Evolutionary conservation across 1,139 yeast species (phyloP), one percentile per base, ranked within the genome.

Genomic region (Martiniozyma asiatica): DNA sequence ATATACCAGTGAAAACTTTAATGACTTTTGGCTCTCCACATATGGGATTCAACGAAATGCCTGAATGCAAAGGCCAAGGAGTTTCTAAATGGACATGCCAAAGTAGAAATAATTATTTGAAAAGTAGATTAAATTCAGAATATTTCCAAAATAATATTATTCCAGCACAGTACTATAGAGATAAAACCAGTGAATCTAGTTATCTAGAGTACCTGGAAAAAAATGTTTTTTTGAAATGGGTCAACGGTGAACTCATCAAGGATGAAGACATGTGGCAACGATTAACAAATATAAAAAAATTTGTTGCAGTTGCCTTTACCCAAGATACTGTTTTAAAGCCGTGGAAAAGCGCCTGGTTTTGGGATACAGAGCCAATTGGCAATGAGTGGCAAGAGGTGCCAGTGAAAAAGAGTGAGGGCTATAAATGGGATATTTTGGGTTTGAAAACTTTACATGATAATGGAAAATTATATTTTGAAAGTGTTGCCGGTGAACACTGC

Each of bases 21-120:
- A 58, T 80, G 11, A 76, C 93, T 0, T 79, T 77, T 55, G 94
- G 94, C 0, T 73, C 85, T 1, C 94, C 93, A 0, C 93, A 81
- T 45, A 66, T 74, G 56, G 94, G 93, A 4, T 71, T 80, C 6
- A 61, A 65, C 42, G 89, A 79, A 38, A 56, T 81, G 27, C 87
- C 87, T 1, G 50, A 62, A 6, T 80, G 93, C 49, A 54, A 61
- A 4, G 35, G 35, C 4, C 45, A 22, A 13, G 20, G 28, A 12
- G 18, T 24, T 22, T 25, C 47, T 5, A 80, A 76, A 44, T 73
- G 80, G 71, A 34, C 76, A 1, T 81, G 94, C 45, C 56, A 63
- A 34, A 56, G 59, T 27, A 59, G 74, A 33, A 78, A 78, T 46
- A 59, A 50, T 18, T 31, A 73, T 3, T 52, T 81, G 38, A 74